These are phyloP conservation scores for Globisporangium splendens DNA, from an alignment of 352 stramenopile species.

Conservation along the genomic window DNA sequence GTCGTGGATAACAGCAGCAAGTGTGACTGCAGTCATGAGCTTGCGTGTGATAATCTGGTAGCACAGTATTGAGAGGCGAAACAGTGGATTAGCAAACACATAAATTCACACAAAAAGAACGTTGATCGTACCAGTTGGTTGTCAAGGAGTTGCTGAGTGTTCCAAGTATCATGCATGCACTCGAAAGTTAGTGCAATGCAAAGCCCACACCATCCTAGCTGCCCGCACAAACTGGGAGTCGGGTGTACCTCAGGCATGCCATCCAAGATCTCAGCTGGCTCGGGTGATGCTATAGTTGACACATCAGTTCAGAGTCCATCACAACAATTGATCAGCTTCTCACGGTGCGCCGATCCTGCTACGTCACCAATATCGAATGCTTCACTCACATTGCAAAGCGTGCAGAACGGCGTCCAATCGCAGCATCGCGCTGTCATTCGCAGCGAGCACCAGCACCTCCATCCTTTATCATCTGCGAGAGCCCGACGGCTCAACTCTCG, in stretches of 20 bases:
- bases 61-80: no score
- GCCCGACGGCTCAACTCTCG: not conserved
- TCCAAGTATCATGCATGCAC: not conserved
- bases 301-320: not conserved
- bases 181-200: no score
- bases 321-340: slow-evolving; percentile 5
- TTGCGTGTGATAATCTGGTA: not conserved
- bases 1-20: slow-evolving; percentile 7
- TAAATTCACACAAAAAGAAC: not conserved
- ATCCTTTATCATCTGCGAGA: slow-evolving; percentile 10
- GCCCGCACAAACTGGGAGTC: not conserved
- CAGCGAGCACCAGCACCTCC: slow-evolving; percentile 34
- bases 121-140: slow-evolving; percentile 13
- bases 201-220: not conserved
- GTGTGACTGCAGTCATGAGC: slow-evolving; percentile 2
- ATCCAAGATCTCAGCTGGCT: slow-evolving; percentile 25
- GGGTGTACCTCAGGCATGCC: slow-evolving; percentile 23
- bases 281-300: slow-evolving; percentile 15
- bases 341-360: not conserved
- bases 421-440: slow-evolving; percentile 14
- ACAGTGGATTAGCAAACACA: not conserved
- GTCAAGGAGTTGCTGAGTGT: slow-evolving; percentile 5
- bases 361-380: not conserved
- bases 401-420: slow-evolving; percentile 23
- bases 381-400: slow-evolving; percentile 24